Evolutionary conservation across 2,329 filamentous ascomycete genomes (phyloP), one percentile per base, ranked within the genome.

Genomic region (Cladosporium sp.): DNA sequence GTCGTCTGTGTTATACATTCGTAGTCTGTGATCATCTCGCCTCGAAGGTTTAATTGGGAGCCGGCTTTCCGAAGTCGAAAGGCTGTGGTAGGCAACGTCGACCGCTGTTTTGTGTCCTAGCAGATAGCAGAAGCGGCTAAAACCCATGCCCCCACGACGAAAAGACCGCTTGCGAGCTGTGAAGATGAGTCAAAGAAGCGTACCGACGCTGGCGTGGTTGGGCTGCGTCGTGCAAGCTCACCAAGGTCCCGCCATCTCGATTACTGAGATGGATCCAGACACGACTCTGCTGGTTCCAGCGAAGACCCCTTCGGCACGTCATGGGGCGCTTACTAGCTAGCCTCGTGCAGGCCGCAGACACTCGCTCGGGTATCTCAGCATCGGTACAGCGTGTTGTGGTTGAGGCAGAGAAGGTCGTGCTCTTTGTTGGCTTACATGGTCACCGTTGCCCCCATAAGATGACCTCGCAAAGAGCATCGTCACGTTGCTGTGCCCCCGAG

Each of bases 271-370:
- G 60, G 60, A 63, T 63, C 60, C 60, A 54, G 60, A 54, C 34
- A 39, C 49, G 60, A 56, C 48, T 63, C 48, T 39, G 60, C 49
- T 63, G 60, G 60, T 56, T 56, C 60, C 60, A 63, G 60, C 60
- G 54, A 51, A 63, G 59, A 62, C 59, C 60, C 58, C 30, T 49
- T 63, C 49, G 60, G 60, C 60, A 63, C 60, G 60, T 63, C 60
- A 63, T 63, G 49, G 60, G 60, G 60, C 60, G 51, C 51, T 54
- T 28, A 30, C 51, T 21, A 46, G 60, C 60, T 63, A 63, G 60
- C 43, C 49, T 63, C 60, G 60, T 56, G 60, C 60, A 62, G 60
- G 60, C 34, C 60, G 60, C 60, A 63, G 60, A 30, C 49, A 32
- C 30, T 63, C 49, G 60, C 34, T 23, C 49, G n/a, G 34, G 49